phyloP scores from a whole-genome alignment of 192 early-diverging fungal genomes.

The Entrophospora sp. region DNA sequence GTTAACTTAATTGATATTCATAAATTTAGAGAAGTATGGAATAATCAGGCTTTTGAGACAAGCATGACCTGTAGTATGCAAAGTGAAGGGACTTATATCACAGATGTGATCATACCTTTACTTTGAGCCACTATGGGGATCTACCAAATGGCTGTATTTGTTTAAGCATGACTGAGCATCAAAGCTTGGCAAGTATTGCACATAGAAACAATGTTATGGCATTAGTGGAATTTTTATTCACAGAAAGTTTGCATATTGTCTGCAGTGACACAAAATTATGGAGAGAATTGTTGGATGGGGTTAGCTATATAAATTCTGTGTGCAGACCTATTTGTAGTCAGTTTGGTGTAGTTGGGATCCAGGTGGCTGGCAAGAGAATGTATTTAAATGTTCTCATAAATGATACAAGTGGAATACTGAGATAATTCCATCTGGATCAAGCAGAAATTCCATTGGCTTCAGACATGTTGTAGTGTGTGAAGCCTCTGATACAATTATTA shows the following conservation, averaged over 20 bases:
- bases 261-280: neutral
- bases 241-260: neutral
- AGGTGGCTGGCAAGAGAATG: neutral
- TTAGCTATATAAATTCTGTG: neutral
- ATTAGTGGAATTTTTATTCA: neutral
- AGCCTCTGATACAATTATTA: neutral
- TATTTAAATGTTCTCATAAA: conserved; percentile 11
- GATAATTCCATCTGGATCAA: conserved; percentile 2
- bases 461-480: neutral
- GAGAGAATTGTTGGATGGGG: neutral
- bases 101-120: conserved; percentile 7
- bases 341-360: neutral
- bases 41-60: neutral
- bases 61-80: neutral
- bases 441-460: conserved; percentile 1
- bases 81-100: conserved; percentile 6
- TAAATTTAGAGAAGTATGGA: neutral
- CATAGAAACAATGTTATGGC: neutral
- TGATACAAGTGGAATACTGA: neutral
- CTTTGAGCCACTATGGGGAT: neutral
- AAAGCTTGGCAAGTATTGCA: neutral
- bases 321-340: neutral
- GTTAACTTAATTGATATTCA: neutral
- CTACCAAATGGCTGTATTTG: conserved; percentile 10
- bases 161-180: neutral